A percentile compares a stretch with the other conserved stretches of the same genome.
Evolutionary conservation across 768 basidiomycete species (phyloP).

Genomic region (Grammothele lineata): DNA sequence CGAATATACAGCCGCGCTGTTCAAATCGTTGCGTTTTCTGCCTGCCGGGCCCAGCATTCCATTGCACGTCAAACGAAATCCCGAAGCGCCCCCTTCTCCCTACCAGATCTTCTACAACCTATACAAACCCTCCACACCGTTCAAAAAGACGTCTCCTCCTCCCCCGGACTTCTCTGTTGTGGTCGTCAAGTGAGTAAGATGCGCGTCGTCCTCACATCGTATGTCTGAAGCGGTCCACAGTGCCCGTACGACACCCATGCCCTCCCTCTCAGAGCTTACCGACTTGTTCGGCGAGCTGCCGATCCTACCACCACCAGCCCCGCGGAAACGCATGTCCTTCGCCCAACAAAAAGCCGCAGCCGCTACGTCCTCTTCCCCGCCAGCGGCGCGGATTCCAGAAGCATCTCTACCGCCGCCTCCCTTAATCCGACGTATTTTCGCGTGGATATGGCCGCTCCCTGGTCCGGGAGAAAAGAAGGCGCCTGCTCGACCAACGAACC

Average conservation of each 20-base stretch:
- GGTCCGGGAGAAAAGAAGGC: slow-evolving; percentile 14
- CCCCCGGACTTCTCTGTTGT: slow-evolving; percentile 84
- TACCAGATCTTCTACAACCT: slow-evolving; percentile 87
- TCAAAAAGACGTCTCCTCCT: slow-evolving; percentile 71
- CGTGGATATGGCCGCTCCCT: slow-evolving; percentile 21
- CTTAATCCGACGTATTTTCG: too few relatives aligned
- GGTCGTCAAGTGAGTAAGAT: slow-evolving; percentile 67
- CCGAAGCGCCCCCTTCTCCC: slow-evolving; percentile 37
- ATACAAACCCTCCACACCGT: slow-evolving; percentile 87
- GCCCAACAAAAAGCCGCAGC: slow-evolving; percentile 18
- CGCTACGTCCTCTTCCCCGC: not conserved
- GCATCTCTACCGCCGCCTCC: not conserved
- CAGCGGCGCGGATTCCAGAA: not conserved
- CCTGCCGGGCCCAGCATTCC: slow-evolving; percentile 57
- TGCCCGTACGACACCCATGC: slow-evolving; percentile 78
- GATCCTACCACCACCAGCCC: slow-evolving; percentile 54
- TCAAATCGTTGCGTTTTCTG: slow-evolving; percentile 66
- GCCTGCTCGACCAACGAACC: slow-evolving; percentile 48
- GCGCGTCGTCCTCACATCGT: not conserved
- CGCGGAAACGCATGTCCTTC: slow-evolving; percentile 35
- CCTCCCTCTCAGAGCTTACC: slow-evolving; percentile 72
- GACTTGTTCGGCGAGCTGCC: slow-evolving; percentile 70
- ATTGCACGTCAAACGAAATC: slow-evolving; percentile 31
- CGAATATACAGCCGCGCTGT: slow-evolving; percentile 52
- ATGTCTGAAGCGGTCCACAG: slow-evolving; percentile 35